These are phyloP conservation scores for Aspergillus cristatus DNA, from an alignment of 495 filamentous ascomycete species.

Conservation along the genomic window DNA sequence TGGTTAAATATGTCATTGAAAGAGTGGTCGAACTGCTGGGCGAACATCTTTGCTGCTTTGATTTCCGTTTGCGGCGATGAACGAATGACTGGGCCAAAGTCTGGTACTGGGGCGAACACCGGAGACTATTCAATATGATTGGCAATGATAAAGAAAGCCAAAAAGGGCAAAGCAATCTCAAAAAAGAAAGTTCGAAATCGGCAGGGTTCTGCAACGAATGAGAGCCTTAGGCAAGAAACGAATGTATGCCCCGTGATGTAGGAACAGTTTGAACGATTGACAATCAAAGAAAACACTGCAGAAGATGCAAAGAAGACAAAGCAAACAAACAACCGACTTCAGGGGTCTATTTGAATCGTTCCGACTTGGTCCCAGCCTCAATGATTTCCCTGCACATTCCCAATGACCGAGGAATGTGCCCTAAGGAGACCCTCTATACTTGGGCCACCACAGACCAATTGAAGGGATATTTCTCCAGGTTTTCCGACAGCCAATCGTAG, in stretches of 20 bases:
- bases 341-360: slow-evolving; percentile 37
- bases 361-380: slow-evolving; percentile 28
- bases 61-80: slow-evolving; percentile 39
- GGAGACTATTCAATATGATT: slow-evolving; percentile 19
- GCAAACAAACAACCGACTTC: slow-evolving; percentile 41
- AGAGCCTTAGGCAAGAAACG: slow-evolving; percentile 6
- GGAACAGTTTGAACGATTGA: slow-evolving; percentile 27
- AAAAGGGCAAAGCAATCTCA: slow-evolving; percentile 3
- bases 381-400: slow-evolving; percentile 34
- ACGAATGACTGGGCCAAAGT: slow-evolving; percentile 14
- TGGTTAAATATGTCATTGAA: slow-evolving; percentile 46
- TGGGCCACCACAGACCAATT: slow-evolving; percentile 15
- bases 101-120: slow-evolving; percentile 10
- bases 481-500: slow-evolving; percentile 19
- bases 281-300: slow-evolving; percentile 41
- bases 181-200: slow-evolving; percentile 7
- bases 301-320: slow-evolving; percentile 43
- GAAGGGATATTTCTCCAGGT: slow-evolving; percentile 9
- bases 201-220: slow-evolving; percentile 13
- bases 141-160: slow-evolving; percentile 6
- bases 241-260: slow-evolving; percentile 7
- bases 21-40: slow-evolving; percentile 40
- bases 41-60: slow-evolving; percentile 34
- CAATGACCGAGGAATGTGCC: slow-evolving; percentile 29
- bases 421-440: slow-evolving; percentile 15